phyloP scores from a whole-genome alignment of 108 stramenopile genomes.

The Nitzschia palea region DNA sequence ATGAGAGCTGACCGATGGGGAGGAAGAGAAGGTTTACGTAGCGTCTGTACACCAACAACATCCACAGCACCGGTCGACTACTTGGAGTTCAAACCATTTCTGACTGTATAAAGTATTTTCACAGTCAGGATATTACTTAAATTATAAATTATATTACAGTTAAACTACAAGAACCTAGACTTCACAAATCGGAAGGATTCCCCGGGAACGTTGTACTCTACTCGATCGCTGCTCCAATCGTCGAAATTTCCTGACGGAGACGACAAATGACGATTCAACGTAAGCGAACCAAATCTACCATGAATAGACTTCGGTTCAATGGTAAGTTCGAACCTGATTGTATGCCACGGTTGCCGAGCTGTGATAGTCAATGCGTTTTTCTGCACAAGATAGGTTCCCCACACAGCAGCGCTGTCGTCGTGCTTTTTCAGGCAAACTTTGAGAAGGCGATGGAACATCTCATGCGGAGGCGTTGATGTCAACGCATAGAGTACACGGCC shows the following conservation, averaged over 20 bases:
- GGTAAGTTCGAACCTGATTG: constrained; percentile 42
- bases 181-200: constrained; percentile 64
- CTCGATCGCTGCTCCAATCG: constrained; percentile 52
- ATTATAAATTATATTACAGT: too few relatives aligned
- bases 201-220: constrained; percentile 62
- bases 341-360: constrained; percentile 63
- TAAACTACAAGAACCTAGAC: constrained; percentile 48
- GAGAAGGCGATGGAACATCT: constrained; percentile 69
- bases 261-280: constrained; percentile 60
- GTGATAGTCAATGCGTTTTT: constrained; percentile 56
- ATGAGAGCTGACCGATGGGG: too few relatives aligned
- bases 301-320: constrained; percentile 39
- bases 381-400: constrained; percentile 70
- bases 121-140: too few relatives aligned
- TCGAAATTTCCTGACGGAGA: constrained; percentile 62
- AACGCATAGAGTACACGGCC: constrained; percentile 79
- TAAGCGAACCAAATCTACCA: constrained; percentile 55
- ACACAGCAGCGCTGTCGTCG: constrained; percentile 51
- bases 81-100: too few relatives aligned
- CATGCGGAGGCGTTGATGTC: constrained; percentile 60
- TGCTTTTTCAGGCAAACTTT: constrained; percentile 44
- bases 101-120: too few relatives aligned
- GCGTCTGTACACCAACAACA: too few relatives aligned
- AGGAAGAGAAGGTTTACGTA: too few relatives aligned
- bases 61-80: too few relatives aligned